These are phyloP conservation scores for Eucalyptus shirleyi DNA, from an alignment of 345 rosid genomes.

Conservation along the genomic window DNA sequence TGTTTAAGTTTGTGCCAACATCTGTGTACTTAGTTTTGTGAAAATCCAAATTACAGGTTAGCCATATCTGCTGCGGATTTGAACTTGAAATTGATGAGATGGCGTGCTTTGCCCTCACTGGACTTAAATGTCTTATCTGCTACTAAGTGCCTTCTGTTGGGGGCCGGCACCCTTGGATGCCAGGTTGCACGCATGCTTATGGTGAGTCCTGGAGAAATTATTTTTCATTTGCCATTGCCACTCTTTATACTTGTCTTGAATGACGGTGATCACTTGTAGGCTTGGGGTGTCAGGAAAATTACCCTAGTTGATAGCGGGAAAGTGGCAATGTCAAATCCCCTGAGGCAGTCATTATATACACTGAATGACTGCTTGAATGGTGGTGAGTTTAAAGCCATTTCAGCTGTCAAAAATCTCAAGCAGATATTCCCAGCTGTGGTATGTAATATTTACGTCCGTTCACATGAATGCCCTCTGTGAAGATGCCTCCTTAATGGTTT, in stretches of 20 bases:
- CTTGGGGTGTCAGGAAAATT: constrained; percentile 91
- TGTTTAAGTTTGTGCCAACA: background rate
- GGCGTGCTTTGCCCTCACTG: constrained; percentile 94
- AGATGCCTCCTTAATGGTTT: background rate
- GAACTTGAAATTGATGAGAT: constrained; percentile 91
- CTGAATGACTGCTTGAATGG: constrained; percentile 76
- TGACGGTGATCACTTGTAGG: constrained; percentile 16
- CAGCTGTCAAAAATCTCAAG: constrained; percentile 81
- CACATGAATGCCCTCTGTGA: background rate
- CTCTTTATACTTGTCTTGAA: background rate
- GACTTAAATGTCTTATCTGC: constrained; percentile 55
- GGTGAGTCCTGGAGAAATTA: constrained; percentile 28
- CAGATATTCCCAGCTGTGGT: constrained; percentile 86
- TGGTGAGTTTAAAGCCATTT: constrained; percentile 76
- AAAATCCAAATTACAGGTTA: constrained; percentile 31
- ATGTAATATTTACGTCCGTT: background rate
- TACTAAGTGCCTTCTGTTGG: constrained; percentile 87
- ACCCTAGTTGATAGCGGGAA: constrained; percentile 82
- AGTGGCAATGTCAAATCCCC: constrained; percentile 96
- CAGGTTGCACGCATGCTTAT: constrained; percentile 93
- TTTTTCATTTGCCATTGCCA: background rate
- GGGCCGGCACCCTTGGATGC: constrained; percentile 97
- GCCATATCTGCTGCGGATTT: constrained; percentile 90
- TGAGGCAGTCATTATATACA: constrained; percentile 91
- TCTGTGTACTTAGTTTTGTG: background rate